Percentiles rank a stretch among this genome's conserved stretches.
Conservation (phyloP, 2,329 filamentous ascomycete genomes). For the Dryadomyces quercus-mongolicae region DNA sequence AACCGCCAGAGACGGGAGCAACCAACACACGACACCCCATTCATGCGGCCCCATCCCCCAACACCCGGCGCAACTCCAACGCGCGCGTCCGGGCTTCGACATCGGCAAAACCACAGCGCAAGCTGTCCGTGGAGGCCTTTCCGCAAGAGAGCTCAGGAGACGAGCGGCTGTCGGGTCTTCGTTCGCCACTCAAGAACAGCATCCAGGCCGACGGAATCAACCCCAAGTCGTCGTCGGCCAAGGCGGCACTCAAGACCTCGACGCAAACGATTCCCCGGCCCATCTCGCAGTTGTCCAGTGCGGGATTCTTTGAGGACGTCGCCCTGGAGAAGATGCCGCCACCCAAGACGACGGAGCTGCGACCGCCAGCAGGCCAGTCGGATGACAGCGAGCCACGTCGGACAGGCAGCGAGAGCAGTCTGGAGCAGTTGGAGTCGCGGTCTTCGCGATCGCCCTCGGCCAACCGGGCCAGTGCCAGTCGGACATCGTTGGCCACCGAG, state of each 20-base stretch:
- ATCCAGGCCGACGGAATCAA: too few relatives aligned
- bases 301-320: constrained; percentile 21
- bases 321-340: constrained; percentile 22
- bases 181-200: constrained; percentile 19
- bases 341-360: constrained; percentile 15
- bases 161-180: constrained; percentile 17
- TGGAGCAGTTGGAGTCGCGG: constrained; percentile 12
- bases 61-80: constrained; percentile 20
- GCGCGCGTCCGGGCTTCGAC: constrained; percentile 20
- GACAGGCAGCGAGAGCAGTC: constrained; percentile 10
- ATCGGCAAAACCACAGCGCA: constrained; percentile 18
- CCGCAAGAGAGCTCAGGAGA: constrained; percentile 16
- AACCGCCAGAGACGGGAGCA: too few relatives aligned
- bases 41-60: neutral
- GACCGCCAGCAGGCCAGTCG: constrained; percentile 11
- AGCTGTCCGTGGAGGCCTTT: constrained; percentile 21
- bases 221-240: constrained; percentile 8
- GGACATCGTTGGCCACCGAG: constrained; percentile 6
- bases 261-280: constrained; percentile 17
- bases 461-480: constrained; percentile 12
- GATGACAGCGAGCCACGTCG: constrained; percentile 11
- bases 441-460: constrained; percentile 12
- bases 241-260: constrained; percentile 13
- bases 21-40: too few relatives aligned
- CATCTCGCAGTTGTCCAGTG: constrained; percentile 21